These are phyloP conservation scores for Debaryomyces robertsiae DNA, from an alignment of 1,139 yeast genomes.

Conservation along the genomic window DNA sequence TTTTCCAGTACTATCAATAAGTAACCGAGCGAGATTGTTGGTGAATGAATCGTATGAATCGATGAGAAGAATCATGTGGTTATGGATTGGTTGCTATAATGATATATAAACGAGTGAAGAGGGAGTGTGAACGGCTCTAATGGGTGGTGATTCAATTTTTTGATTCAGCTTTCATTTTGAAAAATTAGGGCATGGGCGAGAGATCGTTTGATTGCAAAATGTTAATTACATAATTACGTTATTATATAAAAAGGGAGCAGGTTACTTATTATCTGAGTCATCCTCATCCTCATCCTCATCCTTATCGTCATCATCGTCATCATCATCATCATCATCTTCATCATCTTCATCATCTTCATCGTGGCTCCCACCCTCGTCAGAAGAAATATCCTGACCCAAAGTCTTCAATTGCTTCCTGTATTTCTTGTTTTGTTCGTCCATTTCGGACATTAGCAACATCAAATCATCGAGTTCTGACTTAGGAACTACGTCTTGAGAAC, in stretches of 20 bases:
- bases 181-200: too few species aligned
- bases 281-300: not conserved
- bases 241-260: too few species aligned
- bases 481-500: constrained; percentile 39
- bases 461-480: constrained; percentile 73
- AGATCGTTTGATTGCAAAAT: too few species aligned
- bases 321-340: constrained; percentile 4
- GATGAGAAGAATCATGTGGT: constrained; percentile 63
- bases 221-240: too few species aligned
- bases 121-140: too few species aligned
- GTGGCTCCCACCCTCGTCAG: constrained; percentile 47
- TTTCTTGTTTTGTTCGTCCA: constrained; percentile 66
- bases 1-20: constrained; percentile 56
- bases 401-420: constrained; percentile 57
- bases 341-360: constrained; percentile 37
- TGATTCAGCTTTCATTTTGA: too few species aligned
- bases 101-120: not conserved
- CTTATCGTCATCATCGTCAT: constrained; percentile 2
- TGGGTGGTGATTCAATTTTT: too few species aligned
- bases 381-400: constrained; percentile 51
- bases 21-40: constrained; percentile 68
- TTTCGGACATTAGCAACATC: constrained; percentile 70
- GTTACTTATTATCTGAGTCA: not conserved
- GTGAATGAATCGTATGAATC: constrained; percentile 97
- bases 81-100: not conserved